Evolutionary conservation across 345 rosid genomes (phyloP).

Genomic region (Clarkia xantiana): DNA sequence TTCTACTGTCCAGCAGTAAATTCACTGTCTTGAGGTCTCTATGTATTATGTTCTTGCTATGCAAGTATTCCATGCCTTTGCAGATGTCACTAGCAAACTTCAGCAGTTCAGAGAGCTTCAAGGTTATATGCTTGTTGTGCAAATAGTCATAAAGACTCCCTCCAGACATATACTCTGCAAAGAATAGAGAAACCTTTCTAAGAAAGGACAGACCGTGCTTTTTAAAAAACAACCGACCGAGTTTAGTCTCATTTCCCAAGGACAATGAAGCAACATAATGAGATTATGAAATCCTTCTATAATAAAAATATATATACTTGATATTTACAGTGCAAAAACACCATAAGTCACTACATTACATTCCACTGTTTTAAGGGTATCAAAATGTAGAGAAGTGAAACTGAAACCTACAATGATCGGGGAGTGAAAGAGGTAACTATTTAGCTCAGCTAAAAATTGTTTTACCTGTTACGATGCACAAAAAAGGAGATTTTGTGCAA

Average conservation of each 20-base stretch:
- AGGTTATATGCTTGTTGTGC: slow-evolving; percentile 37
- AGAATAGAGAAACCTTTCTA: background rate
- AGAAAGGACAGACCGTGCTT: too few species aligned
- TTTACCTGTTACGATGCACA: slow-evolving; percentile 62
- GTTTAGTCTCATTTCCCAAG: too few species aligned
- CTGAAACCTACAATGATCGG: too few species aligned
- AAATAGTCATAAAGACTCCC: slow-evolving; percentile 60
- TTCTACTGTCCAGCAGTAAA: slow-evolving; percentile 48
- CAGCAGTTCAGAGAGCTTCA: slow-evolving; percentile 40
- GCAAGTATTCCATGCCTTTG: slow-evolving; percentile 72
- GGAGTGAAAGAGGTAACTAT: too few species aligned
- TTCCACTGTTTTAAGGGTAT: too few species aligned
- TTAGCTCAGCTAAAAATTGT: background rate
- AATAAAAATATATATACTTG: background rate
- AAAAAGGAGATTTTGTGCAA: slow-evolving; percentile 38
- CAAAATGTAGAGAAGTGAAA: too few species aligned
- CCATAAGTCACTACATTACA: too few species aligned
- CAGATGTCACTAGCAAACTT: slow-evolving; percentile 57
- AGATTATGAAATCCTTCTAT: background rate
- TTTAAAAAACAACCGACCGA: too few species aligned
- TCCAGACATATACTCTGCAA: slow-evolving; percentile 68
- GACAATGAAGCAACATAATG: background rate
- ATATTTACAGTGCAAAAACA: background rate
- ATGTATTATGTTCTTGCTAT: slow-evolving; percentile 54
- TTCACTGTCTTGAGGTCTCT: slow-evolving; percentile 75